phyloP scores from a whole-genome alignment of 305 asterid genomes.

The Fraxinus latifolia region DNA sequence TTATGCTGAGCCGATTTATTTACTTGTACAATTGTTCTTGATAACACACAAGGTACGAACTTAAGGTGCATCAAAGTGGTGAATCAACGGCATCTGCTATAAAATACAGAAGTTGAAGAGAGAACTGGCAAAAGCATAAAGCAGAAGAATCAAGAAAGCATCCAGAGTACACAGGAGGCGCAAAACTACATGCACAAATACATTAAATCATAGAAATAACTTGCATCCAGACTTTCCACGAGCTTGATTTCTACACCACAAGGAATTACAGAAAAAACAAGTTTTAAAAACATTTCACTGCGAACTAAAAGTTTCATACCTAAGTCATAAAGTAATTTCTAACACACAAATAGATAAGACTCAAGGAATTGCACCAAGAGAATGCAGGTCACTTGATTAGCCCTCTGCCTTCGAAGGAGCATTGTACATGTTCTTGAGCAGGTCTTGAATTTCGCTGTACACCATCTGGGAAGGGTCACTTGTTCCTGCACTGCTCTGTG shows the following conservation, averaged over 20 bases:
- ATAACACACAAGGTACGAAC: not conserved
- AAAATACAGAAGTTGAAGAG: not conserved
- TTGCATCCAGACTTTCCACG: not conserved
- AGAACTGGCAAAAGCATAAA: not conserved
- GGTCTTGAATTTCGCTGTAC: constrained; percentile 63
- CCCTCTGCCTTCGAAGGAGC: constrained; percentile 35
- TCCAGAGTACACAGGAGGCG: constrained; percentile 11
- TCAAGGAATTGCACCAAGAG: constrained; percentile 31
- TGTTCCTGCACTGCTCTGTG: constrained; percentile 65
- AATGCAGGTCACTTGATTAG: constrained; percentile 32
- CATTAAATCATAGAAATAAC: constrained; percentile 7
- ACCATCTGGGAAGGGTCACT: constrained; percentile 48
- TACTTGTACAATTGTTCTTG: not conserved
- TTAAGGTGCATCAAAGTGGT: not conserved
- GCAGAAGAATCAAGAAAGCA: not conserved
- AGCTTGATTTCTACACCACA: constrained; percentile 1
- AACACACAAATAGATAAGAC: constrained; percentile 7
- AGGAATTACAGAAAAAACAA: not conserved
- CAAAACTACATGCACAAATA: not conserved
- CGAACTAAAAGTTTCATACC: not conserved
- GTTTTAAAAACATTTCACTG: constrained; percentile 4
- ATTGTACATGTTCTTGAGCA: constrained; percentile 52
- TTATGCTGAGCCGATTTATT: not conserved
- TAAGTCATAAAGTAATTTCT: constrained; percentile 19
- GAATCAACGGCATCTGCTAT: not conserved